Base-by-base conservation (phyloP, 306 rosid genomes). In the Cicer cuneatum region DNA sequence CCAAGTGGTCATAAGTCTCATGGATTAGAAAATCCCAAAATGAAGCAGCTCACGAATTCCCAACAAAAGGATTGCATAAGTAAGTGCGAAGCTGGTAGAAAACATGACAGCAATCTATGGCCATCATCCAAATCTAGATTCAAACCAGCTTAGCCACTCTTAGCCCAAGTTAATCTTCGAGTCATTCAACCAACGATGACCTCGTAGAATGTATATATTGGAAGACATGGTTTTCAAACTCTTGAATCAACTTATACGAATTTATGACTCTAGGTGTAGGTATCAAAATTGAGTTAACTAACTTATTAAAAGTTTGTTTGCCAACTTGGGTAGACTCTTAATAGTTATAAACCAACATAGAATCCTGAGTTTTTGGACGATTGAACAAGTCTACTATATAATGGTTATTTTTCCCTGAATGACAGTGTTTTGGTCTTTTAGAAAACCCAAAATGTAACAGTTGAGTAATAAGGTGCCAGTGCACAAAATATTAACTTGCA, bases 201-300 rank as follows among this genome's bases (percentile, higher is more conserved):
- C 73, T 42, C 14, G 8, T 24, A 15, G 47, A 62, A 42, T 52
- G 7, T 58, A 45, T 14, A 16, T 33, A 45, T 35, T 2, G 56
- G 74, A 76, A 54, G 80, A 13, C 47, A 62, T 62, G 48, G 33
- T 40, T 62, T 10, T 62, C 49, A 39, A 39, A 62, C 14, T 39
- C 14, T 62, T 15, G 14, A 39, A 15, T n/a, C 9, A 18, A 14
- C 45, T 39, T 46, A 1, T 33, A 61, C n/a, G 4, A 37, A 8
- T 61, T n/a, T 61, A n/a, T 7, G 1, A 38, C 47, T 61, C 42
- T 59, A 29, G 42, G 65, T 59, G 35, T 33, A 61, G 7, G 29
- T 14, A 39, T 63, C n/a, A 62, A 38, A 4, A 63, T 63, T 11
- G 8, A 63, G 69, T 40, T 63, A 14, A 63, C 69, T 18, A 39